Evolutionary conservation across 2,329 filamentous ascomycete species (phyloP).

Genomic region (Pestalotiopsis sp.): DNA sequence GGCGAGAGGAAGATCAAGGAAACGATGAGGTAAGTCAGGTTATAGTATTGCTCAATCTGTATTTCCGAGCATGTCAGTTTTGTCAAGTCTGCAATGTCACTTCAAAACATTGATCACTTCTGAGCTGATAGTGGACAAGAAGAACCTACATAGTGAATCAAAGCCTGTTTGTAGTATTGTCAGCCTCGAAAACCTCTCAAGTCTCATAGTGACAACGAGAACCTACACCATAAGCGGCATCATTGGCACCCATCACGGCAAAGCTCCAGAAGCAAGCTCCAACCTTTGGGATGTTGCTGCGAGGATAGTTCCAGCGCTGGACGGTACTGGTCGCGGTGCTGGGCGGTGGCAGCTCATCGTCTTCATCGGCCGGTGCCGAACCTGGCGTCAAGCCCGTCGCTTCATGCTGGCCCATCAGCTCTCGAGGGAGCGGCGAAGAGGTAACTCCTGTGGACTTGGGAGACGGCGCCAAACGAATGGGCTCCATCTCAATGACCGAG

Average conservation of each 20-base stretch:
- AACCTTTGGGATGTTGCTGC: constrained; percentile 48
- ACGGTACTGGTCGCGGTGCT: constrained; percentile 21
- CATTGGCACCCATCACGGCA: constrained; percentile 58
- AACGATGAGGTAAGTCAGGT: constrained; percentile 47
- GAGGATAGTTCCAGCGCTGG: constrained; percentile 53
- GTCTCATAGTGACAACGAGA: not conserved
- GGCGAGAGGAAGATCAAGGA: constrained; percentile 51
- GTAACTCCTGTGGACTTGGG: not conserved
- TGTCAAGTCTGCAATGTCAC: not conserved
- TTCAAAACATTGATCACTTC: not conserved
- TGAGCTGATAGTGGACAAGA: not conserved
- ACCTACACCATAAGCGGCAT: constrained; percentile 59
- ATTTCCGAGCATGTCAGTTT: not conserved
- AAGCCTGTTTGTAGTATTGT: constrained; percentile 33
- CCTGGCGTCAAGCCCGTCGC: not conserved
- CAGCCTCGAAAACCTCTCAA: not conserved
- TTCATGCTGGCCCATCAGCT: constrained; percentile 1
- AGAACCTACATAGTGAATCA: constrained; percentile 52
- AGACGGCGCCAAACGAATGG: constrained; percentile 14
- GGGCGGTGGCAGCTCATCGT: constrained; percentile 20
- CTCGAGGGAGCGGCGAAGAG: constrained; percentile 8
- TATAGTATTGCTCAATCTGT: constrained; percentile 47
- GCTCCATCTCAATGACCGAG: constrained; percentile 20
- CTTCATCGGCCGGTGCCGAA: not conserved
- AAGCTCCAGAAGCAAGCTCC: constrained; percentile 60